A percentile compares a stretch with the other conserved stretches of the same genome.
These are phyloP conservation scores for Pseudocercospora fijiensis DNA, from an alignment of 2,329 filamentous ascomycete species.

Conservation along the genomic window DNA sequence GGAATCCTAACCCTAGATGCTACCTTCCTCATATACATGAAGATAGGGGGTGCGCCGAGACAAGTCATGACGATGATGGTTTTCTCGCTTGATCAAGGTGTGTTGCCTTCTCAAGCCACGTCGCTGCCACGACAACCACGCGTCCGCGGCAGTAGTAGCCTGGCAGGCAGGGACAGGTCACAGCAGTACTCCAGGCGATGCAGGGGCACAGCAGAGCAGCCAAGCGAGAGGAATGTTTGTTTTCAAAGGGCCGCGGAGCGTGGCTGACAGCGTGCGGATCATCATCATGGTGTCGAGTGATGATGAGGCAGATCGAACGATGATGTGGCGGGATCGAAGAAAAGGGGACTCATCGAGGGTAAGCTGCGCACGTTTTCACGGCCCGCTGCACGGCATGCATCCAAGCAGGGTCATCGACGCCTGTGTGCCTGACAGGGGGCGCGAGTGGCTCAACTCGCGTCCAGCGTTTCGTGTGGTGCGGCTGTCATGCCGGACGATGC, in stretches of 20 bases:
- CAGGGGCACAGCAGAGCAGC: slow-evolving; percentile 1
- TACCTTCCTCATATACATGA: no score
- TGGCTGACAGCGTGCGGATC: slow-evolving; percentile 2
- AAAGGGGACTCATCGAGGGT: slow-evolving; percentile 12
- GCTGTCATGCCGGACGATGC: slow-evolving; percentile 7
- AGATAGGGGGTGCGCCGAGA: no score
- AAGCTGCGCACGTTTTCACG: slow-evolving; percentile 10
- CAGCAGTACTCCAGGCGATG: not conserved
- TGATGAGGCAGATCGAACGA: slow-evolving; percentile 8
- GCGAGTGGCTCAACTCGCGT: slow-evolving; percentile 1
- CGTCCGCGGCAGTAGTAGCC: not conserved
- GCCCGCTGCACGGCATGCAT: slow-evolving; percentile 10
- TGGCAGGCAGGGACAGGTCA: no score
- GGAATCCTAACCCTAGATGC: no score
- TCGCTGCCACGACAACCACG: slow-evolving; percentile 1
- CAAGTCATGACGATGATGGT: no score
- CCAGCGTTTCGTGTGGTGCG: slow-evolving; percentile 6
- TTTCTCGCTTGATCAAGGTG: no score
- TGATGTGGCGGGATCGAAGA: slow-evolving; percentile 9
- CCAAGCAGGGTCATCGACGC: slow-evolving; percentile 12
- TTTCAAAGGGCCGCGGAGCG: slow-evolving; percentile 1
- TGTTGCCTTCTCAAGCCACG: slow-evolving; percentile 1
- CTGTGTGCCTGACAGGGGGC: slow-evolving; percentile 14
- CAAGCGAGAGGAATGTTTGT: not conserved
- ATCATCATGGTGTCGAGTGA: not conserved